Evolutionary conservation across 345 rosid genomes (phyloP), one percentile per base, ranked within the genome.

Genomic region (Balakata baccata): DNA sequence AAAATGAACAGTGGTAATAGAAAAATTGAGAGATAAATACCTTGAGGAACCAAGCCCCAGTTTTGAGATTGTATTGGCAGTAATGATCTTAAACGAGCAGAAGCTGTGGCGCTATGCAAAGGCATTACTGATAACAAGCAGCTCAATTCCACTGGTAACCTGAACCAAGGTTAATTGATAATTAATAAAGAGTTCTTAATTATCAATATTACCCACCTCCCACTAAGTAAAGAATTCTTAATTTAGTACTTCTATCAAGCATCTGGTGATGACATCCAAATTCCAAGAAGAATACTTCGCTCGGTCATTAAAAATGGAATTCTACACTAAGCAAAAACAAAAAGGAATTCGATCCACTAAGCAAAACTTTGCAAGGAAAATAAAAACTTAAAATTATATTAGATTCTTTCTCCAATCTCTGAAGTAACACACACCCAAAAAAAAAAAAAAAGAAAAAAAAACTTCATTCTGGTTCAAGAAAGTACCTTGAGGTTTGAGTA

Each of bases 131-230:
- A 79, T 17, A 80, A 68, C 56, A 76, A 70, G 77, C 81, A 74
- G 74, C 85, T 72, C 72, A 79, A 65, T 75, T 83, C 83, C 75
- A 79, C 79, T 0, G 85, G 85, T 65, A 79, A 77, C 75, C 79
- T 83, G 68, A 52, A 64, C 10, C 9, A 0, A 8, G 60, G 56
- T 65, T 62, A 69, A 18, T 54, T 29, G 34, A 29, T 29, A 29
- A 29, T 29, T 29, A 29, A 29, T 29, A 29, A 29, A 29, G 34
- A 29, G 34, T 29, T 29, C 34, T 29, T 1, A 29, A 29, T 29
- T 29, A 29, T 29, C 34, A 29, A 29, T 29, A 29, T 29, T 29
- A 29, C 34, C 34, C 2, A 29, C 34, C 34, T 29, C 1, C 34
- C 34, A 29, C 34, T 2, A 29, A 29, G 2, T 29, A 29, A 29